Evolutionary conservation across 2,329 filamentous ascomycete species (phyloP), one percentile per base, ranked within the genome.

Genomic region (Immersiporthe knoxdaviesiana): DNA sequence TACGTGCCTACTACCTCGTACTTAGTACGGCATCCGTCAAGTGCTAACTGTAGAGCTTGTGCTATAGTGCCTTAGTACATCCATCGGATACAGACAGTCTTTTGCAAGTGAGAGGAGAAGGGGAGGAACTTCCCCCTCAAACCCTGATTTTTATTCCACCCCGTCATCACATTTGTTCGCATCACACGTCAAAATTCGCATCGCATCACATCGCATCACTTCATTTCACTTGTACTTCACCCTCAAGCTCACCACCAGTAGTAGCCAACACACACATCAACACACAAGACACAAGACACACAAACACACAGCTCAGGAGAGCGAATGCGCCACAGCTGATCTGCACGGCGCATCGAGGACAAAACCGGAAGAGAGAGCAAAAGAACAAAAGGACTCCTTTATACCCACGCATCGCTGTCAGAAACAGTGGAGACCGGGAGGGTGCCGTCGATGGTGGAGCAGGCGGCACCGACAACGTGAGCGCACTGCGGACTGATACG

Each of bases 361-460:
- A n/a, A n/a, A n/a, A n/a, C n/a, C n/a, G n/a, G n/a, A n/a, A n/a
- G n/a, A n/a, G n/a, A n/a, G n/a, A n/a, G n/a, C n/a, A 14, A 39
- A 39, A 14, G 12, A 12, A 47, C 35, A 35, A 7, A 47, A 21
- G 2, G 16, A 37, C 30, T 47, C 24, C 47, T 52, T 11, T n/a
- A 14, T n/a, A 14, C 37, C 30, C 41, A 16, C 50, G n/a, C 21
- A 62, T 44, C 35, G 59, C 59, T 62, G 59, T 41, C 59, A 62
- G 59, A 44, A 37, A 62, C 59, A 59, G 56, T 59, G 59, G 37
- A 30, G 59, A 62, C 59, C 59, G n/a, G 35, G 59, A 60, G 58
- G 30, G 58, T 60, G 58, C 58, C 58, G 58, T 60, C 58, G 18
- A 60, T 56, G 66, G 66, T 68, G 66, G 66, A 65, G 52, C 27